A percentile compares a stretch with the other conserved stretches of the same genome.
Evolutionary conservation across 331 rosid genomes (phyloP).

Genomic region (Rhamnella rubrinervis): DNA sequence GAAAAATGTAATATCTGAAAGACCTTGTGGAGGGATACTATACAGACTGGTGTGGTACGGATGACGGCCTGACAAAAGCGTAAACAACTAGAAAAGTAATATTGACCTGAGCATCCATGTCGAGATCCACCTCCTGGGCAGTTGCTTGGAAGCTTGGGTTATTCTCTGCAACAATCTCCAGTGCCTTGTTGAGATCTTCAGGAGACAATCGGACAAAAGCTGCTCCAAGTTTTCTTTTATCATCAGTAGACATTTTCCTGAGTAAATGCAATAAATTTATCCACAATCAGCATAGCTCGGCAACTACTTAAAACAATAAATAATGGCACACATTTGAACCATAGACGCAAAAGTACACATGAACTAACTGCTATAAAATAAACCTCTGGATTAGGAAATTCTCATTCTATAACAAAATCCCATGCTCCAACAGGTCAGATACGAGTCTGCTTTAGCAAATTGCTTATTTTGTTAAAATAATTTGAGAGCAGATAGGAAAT

Average conservation of each 20-base stretch:
- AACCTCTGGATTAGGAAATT: neutral
- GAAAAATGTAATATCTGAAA: conserved; percentile 7
- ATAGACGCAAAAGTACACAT: neutral
- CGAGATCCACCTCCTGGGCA: conserved; percentile 60
- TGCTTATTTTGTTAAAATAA: no score
- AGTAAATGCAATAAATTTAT: neutral
- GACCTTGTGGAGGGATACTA: neutral
- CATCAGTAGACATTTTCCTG: conserved; percentile 62
- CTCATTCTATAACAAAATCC: neutral
- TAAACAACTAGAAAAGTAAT: neutral
- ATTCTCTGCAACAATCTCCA: conserved; percentile 61
- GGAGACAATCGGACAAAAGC: conserved; percentile 50
- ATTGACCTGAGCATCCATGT: conserved; percentile 70
- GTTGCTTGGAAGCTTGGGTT: conserved; percentile 60
- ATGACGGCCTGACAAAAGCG: neutral
- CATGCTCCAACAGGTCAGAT: no score
- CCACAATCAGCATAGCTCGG: conserved; percentile 1
- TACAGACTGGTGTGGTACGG: neutral
- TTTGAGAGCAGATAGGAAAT: no score
- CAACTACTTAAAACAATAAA: neutral
- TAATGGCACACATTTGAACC: neutral
- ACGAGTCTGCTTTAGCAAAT: no score
- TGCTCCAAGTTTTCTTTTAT: conserved; percentile 48
- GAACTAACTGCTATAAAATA: conserved; percentile 5
- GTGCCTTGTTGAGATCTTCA: conserved; percentile 58